Evolutionary conservation across 2,329 filamentous ascomycete genomes (phyloP).

Genomic region (Fusarium musae): DNA sequence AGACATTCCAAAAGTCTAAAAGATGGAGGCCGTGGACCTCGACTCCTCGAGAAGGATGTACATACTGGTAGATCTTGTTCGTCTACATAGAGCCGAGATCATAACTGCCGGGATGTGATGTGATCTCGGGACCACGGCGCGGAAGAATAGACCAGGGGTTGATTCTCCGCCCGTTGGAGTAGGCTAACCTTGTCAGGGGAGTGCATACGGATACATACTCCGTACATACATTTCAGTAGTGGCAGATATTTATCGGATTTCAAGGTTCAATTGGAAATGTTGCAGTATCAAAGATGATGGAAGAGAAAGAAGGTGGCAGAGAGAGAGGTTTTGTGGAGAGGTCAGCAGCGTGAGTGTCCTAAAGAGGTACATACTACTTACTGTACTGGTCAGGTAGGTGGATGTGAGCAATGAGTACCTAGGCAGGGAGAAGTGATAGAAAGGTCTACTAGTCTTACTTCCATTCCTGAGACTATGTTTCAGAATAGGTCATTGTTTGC

Average conservation of each 20-base stretch:
- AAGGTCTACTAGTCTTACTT: constrained; percentile 23
- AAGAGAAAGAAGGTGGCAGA: constrained; percentile 26
- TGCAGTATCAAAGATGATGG: constrained; percentile 4
- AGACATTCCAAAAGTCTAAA: constrained; percentile 11
- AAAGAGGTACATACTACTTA: not conserved
- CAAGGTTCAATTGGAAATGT: not conserved
- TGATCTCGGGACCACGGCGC: not conserved
- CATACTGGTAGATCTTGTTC: not conserved
- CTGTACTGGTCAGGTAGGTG: not conserved
- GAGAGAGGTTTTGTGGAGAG: constrained; percentile 6
- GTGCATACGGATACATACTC: not conserved
- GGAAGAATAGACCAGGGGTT: constrained; percentile 2
- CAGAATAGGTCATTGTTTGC: constrained; percentile 28
- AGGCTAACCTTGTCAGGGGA: not conserved
- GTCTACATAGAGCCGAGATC: not conserved
- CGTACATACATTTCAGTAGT: not conserved
- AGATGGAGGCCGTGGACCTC: not conserved
- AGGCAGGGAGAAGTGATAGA: constrained; percentile 7
- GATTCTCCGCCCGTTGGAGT: not conserved
- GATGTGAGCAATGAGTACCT: too few species aligned
- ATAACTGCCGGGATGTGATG: not conserved
- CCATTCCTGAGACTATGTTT: constrained; percentile 29
- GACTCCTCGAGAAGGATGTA: not conserved
- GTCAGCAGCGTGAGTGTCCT: not conserved
- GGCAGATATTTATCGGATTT: not conserved